These are phyloP conservation scores for Pyrenula massariospora DNA, from an alignment of 495 filamentous ascomycete species.

Conservation along the genomic window DNA sequence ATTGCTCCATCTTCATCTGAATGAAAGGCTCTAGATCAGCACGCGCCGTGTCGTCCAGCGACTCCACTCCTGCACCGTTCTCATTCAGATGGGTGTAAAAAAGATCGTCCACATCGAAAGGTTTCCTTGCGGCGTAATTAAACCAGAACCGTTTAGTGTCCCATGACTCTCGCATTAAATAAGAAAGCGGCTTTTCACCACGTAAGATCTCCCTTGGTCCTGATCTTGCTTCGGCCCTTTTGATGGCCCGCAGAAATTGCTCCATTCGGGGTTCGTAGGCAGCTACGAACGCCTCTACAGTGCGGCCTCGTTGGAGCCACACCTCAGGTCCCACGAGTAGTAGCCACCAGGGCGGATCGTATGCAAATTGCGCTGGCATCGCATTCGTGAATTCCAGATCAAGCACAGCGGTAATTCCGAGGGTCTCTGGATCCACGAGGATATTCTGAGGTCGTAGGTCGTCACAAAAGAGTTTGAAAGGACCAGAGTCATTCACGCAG, in stretches of 20 bases:
- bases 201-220: slow-evolving; percentile 9
- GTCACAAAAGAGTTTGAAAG: slow-evolving; percentile 16
- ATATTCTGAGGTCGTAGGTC: slow-evolving; percentile 16
- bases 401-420: slow-evolving; percentile 10
- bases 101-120: slow-evolving; percentile 19
- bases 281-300: slow-evolving; percentile 12
- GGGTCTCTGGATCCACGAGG: slow-evolving; percentile 8
- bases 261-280: slow-evolving; percentile 10
- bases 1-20: too few relatives aligned
- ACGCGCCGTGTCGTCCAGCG: too few relatives aligned
- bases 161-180: slow-evolving; percentile 12
- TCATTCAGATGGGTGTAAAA: slow-evolving; percentile 13
- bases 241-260: slow-evolving; percentile 13
- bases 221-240: slow-evolving; percentile 15
- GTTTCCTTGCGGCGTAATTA: slow-evolving; percentile 14
- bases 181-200: slow-evolving; percentile 13
- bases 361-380: slow-evolving; percentile 25
- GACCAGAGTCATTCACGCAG: neutral
- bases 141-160: slow-evolving; percentile 18
- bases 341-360: slow-evolving; percentile 31
- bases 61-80: neutral
- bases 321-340: slow-evolving; percentile 21
- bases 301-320: slow-evolving; percentile 20
- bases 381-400: slow-evolving; percentile 34
- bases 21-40: too few relatives aligned